Evolutionary conservation across 768 basidiomycete genomes (phyloP).

Genomic region (Porpolomopsis calyptriformis): DNA sequence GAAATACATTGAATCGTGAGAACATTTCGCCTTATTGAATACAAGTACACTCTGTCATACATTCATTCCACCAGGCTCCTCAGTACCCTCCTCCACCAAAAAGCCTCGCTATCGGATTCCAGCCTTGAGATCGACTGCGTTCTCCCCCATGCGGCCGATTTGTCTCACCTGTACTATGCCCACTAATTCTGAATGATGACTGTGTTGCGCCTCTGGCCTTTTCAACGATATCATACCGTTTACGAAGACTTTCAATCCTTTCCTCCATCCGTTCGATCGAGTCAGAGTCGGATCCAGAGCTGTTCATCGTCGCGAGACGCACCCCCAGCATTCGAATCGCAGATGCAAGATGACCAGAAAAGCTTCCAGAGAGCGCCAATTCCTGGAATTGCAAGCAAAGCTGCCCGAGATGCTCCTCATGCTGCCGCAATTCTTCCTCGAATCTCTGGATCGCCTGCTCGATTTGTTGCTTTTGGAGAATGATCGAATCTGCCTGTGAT

Average conservation of each 20-base stretch:
- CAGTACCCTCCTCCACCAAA: not conserved
- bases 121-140: not conserved
- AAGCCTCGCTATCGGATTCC: conserved; percentile 1
- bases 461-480: conserved; percentile 1
- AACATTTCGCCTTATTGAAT: too few relatives aligned
- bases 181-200: conserved; percentile 1
- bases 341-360: conserved; percentile 7
- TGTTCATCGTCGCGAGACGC: conserved; percentile 7
- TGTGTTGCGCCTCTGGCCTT: conserved; percentile 4
- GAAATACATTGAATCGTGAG: not conserved
- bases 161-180: not conserved
- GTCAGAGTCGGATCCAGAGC: conserved; percentile 5
- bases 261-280: conserved; percentile 7
- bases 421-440: conserved; percentile 1
- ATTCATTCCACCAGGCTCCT: too few relatives aligned
- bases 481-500: conserved; percentile 7
- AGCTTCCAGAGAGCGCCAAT: conserved; percentile 11
- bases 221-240: conserved; percentile 7
- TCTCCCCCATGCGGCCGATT: not conserved
- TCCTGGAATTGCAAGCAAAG: conserved; percentile 7
- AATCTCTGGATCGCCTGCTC: conserved; percentile 3
- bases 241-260: conserved; percentile 6
- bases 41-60: too few relatives aligned
- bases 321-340: conserved; percentile 10
- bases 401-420: conserved; percentile 5